Base-by-base conservation (phyloP, 768 basidiomycete genomes). In the Leccinum boreale region DNA sequence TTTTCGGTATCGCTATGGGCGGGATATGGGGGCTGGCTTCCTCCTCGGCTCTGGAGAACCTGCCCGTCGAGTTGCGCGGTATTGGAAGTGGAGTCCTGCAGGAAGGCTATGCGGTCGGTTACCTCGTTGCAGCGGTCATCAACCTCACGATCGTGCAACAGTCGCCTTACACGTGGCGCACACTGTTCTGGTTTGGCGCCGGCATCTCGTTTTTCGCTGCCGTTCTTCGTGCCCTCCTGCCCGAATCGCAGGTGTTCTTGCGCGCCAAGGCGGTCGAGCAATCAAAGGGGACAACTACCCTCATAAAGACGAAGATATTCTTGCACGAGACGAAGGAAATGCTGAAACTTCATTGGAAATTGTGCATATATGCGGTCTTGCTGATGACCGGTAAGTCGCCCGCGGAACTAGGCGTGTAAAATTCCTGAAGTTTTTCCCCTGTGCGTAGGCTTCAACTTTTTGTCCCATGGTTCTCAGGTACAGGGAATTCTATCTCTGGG, bases 1-100 rank as follows among this genome's bases (percentile, higher is more conserved):
- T 97, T 46, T 95, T 94, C 68, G 92, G 92, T 59, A 82, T 94
- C 52, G 87, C 85, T 1, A 92, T 94, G 91, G 91, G 92, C 33
- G 91, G 91, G 0, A 81, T 96, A 48, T 96, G 94, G 92, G 92
- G 93, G 17, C 76, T 93, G 29, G 82, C 92, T 0, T 78, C 90
- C 1, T 81, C 91, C 0, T 94, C 90, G 0, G 86, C 90, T 0
- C 85, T 97, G 36, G 94, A 97, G 71, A 94, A 91, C 69, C 79
- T 96, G 10, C 94, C 94, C 0, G 85, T 90, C 29, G 89, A 91
- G 66, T 81, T 85, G 15, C 89, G 95, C 69, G 96, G 96, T 21
- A 74, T 97, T 2, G 87, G 86, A 3, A 87, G 85, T 21, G 95
- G 95, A 14, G 74, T 96, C 49, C 70, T 98, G 5, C 95, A 97